phyloP scores from a whole-genome alignment of 495 filamentous ascomycete genomes.

The Lasiosphaeriaceae sp. region DNA sequence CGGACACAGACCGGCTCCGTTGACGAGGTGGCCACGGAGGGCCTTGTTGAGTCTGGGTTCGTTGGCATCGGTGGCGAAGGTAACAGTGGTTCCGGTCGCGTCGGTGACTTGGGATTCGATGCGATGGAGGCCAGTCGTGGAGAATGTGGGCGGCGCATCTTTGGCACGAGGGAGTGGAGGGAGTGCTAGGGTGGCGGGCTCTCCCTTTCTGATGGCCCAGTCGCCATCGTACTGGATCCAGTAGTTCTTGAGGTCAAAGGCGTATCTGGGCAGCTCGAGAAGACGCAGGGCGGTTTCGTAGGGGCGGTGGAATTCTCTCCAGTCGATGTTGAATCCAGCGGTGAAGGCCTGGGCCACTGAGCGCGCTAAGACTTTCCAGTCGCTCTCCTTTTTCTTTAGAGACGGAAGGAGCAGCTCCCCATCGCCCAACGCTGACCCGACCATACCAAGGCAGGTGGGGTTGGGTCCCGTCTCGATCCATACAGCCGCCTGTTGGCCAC shows the following conservation, averaged over 20 bases:
- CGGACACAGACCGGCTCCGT: constrained; percentile 41
- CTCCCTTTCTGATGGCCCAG: constrained; percentile 29
- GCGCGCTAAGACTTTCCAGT: constrained; percentile 2
- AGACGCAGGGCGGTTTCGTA: constrained; percentile 27
- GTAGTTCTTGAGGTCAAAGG: constrained; percentile 72
- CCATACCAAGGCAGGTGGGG: constrained; percentile 3
- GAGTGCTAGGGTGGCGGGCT: not conserved
- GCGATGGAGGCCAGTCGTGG: constrained; percentile 36
- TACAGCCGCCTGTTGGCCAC: not conserved
- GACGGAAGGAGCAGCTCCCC: constrained; percentile 1
- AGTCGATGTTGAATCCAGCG: constrained; percentile 6
- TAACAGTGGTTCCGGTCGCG: constrained; percentile 40
- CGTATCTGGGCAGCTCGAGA: constrained; percentile 64
- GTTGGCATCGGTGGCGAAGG: constrained; percentile 51
- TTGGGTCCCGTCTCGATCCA: constrained; percentile 12
- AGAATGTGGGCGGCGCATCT: constrained; percentile 42
- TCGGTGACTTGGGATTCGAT: constrained; percentile 43
- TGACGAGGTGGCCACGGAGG: constrained; percentile 60
- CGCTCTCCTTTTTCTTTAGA: constrained; percentile 3
- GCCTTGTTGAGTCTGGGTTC: constrained; percentile 48
- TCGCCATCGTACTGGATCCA: constrained; percentile 71
- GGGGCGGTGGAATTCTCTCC: constrained; percentile 7
- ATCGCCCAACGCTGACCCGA: not conserved
- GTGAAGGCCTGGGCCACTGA: constrained; percentile 1
- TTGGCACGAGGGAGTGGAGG: constrained; percentile 43